Conservation (phyloP, 2,329 filamentous ascomycete genomes). For the Ophiognomonia clavigignenti-juglandacearum region DNA sequence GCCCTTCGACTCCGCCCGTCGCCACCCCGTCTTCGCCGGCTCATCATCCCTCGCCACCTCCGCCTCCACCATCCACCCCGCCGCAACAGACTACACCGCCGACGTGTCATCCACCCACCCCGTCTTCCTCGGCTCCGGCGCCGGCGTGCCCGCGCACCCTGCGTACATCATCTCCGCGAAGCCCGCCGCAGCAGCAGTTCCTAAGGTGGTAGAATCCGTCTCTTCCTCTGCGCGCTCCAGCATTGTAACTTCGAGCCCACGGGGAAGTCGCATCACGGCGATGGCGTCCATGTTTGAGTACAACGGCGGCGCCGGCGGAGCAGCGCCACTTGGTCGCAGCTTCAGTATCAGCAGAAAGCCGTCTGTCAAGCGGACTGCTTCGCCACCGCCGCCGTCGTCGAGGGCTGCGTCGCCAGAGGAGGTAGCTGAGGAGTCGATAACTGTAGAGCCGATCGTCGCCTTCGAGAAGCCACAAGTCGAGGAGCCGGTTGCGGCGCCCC, state of each 20-base stretch:
- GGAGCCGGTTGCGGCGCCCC: neutral
- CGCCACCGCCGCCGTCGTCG: neutral
- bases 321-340: no score
- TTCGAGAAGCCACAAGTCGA: neutral
- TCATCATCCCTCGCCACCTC: conserved; percentile 19
- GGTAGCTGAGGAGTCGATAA: no score
- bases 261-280: neutral
- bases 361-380: neutral
- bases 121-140: conserved; percentile 26
- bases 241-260: neutral
- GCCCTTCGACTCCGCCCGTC: conserved; percentile 23
- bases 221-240: neutral
- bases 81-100: conserved; percentile 26
- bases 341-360: neutral
- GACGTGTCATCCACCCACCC: conserved; percentile 26
- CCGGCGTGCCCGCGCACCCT: conserved; percentile 21
- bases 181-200: conserved; percentile 21
- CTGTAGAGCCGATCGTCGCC: no score
- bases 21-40: conserved; percentile 30
- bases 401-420: no score
- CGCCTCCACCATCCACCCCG: conserved; percentile 24
- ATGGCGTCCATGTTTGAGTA: conserved; percentile 5
- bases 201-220: neutral
- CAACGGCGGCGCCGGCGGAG: no score
- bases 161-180: conserved; percentile 16